phyloP scores from a whole-genome alignment of 805 yeast species.

The Metschnikowia drakensbergensis region DNA sequence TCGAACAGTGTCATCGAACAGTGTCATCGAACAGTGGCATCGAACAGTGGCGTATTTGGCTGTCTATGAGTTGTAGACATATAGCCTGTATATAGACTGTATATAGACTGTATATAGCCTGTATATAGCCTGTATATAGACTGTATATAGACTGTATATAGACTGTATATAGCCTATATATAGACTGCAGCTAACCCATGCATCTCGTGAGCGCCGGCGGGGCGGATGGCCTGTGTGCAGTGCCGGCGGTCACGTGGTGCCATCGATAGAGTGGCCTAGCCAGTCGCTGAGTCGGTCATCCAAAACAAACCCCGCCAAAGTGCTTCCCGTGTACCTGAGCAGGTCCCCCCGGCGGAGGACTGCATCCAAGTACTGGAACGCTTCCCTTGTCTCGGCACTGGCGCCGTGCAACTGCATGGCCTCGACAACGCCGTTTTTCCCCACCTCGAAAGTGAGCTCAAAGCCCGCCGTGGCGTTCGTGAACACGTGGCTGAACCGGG shows the following conservation, averaged over 20 bases:
- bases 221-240: neutral
- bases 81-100: too few species aligned
- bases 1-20: too few species aligned
- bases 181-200: too few species aligned
- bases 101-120: too few species aligned
- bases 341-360: constrained; percentile 24
- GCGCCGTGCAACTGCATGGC: constrained; percentile 18
- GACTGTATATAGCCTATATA: too few species aligned
- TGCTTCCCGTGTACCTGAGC: constrained; percentile 39
- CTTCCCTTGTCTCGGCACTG: neutral
- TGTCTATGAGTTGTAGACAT: too few species aligned
- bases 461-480: constrained; percentile 29
- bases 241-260: constrained; percentile 25
- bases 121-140: too few species aligned
- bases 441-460: constrained; percentile 42
- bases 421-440: constrained; percentile 35
- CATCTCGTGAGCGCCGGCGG: too few species aligned
- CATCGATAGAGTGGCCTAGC: constrained; percentile 46
- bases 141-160: too few species aligned
- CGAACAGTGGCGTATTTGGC: too few species aligned
- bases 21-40: too few species aligned
- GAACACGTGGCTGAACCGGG: constrained; percentile 59
- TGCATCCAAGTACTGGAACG: constrained; percentile 33
- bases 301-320: constrained; percentile 42
- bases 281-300: constrained; percentile 44